Evolutionary conservation across 73 alveolate species (phyloP).

Genomic region (Paramecium primaurelia): DNA sequence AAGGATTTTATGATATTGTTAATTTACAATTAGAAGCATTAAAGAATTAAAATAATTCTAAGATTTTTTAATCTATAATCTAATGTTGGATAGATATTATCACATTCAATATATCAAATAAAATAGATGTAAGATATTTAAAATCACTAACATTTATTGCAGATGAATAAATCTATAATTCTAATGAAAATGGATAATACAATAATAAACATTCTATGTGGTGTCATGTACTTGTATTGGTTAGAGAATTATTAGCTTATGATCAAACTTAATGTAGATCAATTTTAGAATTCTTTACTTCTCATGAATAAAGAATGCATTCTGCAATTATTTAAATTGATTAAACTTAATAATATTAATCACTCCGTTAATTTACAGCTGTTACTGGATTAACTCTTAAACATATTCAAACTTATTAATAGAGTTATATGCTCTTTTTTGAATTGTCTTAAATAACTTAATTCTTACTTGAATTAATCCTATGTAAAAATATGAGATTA

Average conservation of each 20-base stretch:
- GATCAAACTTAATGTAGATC: not conserved
- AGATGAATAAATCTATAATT: not conserved
- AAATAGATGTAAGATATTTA: not conserved
- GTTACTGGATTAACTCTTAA: constrained; percentile 2
- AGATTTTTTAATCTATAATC: not conserved
- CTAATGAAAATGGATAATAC: not conserved
- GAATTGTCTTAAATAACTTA: not conserved
- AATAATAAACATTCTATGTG: constrained; percentile 1
- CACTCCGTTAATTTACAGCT: not conserved
- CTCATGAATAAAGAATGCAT: not conserved
- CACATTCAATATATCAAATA: not conserved
- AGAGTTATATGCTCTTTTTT: not conserved
- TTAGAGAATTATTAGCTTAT: not conserved
- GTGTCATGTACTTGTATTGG: constrained; percentile 14
- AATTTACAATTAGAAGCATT: not conserved
- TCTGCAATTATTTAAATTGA: not conserved
- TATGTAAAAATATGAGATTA: not conserved
- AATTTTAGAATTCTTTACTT: not conserved
- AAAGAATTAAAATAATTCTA: not conserved
- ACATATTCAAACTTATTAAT: not conserved
- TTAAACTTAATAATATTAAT: not conserved
- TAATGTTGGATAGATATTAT: constrained; percentile 5
- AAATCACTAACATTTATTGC: not conserved
- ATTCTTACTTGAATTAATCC: not conserved
- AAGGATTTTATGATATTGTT: not conserved